A percentile compares a stretch with the other conserved stretches of the same genome.
These are phyloP conservation scores for Starmerella davenportii DNA, from an alignment of 805 yeast species.

Conservation along the genomic window DNA sequence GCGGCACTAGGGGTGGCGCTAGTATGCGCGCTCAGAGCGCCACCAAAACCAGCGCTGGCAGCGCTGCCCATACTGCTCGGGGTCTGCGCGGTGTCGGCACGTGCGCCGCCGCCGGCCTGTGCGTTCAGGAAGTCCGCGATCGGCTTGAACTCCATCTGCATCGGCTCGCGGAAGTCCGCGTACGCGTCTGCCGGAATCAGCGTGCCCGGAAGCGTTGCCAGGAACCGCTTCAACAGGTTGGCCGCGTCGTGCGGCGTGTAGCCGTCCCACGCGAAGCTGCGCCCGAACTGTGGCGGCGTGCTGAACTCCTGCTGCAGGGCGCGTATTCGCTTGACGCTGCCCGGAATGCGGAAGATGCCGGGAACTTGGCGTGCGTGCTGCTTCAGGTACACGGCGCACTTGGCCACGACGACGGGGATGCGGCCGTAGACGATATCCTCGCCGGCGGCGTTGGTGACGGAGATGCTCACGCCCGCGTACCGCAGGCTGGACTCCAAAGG, in stretches of 20 bases:
- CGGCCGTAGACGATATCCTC: constrained; percentile 64
- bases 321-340: constrained; percentile 72
- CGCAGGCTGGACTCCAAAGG: constrained; percentile 51
- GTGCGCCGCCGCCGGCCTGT: too few relatives aligned
- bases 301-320: constrained; percentile 72
- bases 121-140: constrained; percentile 48
- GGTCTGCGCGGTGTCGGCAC: too few relatives aligned
- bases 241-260: constrained; percentile 96
- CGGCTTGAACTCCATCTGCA: constrained; percentile 35
- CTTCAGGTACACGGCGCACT: constrained; percentile 77
- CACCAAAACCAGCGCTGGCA: too few relatives aligned
- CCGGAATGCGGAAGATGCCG: constrained; percentile 87
- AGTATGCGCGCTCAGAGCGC: too few relatives aligned
- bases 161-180: constrained; percentile 61
- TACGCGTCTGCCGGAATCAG: constrained; percentile 63
- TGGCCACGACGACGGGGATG: constrained; percentile 87
- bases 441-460: constrained; percentile 34
- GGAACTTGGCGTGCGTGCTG: constrained; percentile 52
- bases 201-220: constrained; percentile 83
- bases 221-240: constrained; percentile 63
- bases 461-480: constrained; percentile 61
- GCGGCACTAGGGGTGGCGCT: too few relatives aligned
- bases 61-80: too few relatives aligned
- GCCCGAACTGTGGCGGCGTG: constrained; percentile 77
- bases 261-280: constrained; percentile 77